Evolutionary conservation across 2,329 filamentous ascomycete species (phyloP), one percentile per base, ranked within the genome.

Genomic region (Fusarium sacchari): DNA sequence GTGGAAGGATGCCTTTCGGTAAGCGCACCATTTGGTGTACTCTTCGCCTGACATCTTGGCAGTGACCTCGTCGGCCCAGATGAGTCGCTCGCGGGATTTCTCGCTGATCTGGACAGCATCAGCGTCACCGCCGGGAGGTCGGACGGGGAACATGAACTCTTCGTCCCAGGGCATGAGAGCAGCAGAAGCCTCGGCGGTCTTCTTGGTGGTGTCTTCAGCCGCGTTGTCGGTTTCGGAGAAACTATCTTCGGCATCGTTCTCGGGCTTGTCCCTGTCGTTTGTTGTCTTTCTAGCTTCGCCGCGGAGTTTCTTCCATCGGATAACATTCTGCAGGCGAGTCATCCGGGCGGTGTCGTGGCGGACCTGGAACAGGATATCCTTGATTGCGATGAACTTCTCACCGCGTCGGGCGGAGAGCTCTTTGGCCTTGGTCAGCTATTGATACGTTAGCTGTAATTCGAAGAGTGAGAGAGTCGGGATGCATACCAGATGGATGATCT

Each of bases 1-100:
- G 0, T 96, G 98, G 83, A 99, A 99, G 2, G 94, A 97, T 0
- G 96, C 96, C 82, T 98, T 96, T 2, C 96, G 93, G 80, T 96
- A 98, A 83, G 98, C 96, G 34, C 94, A 97, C 93, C 95, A 99
- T 69, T 97, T 97, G 15, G 98, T 94, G 81, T 99, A 99, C 82
- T 99, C 96, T 80, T 98, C 95, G 52, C 90, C 90, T 5, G 95
- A 97, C 96, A 99, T 99, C 78, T 92, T 91, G 82, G 96, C 97
- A 37, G 96, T 98, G 69, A 96, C 93, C 83, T 98, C 95, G 81
- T 99, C 96, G 34, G 96, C 96, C 77, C 96, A 96, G 77, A 94
- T 95, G 22, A 99, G 90, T 5, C 96, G 92, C 80, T 97, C 93
- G 6, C 98, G 89, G 0, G 95, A 95, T 72, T 98, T 95, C 52